These are phyloP conservation scores for Talaromyces stipitatus DNA, from an alignment of 495 filamentous ascomycete genomes.

Conservation along the genomic window DNA sequence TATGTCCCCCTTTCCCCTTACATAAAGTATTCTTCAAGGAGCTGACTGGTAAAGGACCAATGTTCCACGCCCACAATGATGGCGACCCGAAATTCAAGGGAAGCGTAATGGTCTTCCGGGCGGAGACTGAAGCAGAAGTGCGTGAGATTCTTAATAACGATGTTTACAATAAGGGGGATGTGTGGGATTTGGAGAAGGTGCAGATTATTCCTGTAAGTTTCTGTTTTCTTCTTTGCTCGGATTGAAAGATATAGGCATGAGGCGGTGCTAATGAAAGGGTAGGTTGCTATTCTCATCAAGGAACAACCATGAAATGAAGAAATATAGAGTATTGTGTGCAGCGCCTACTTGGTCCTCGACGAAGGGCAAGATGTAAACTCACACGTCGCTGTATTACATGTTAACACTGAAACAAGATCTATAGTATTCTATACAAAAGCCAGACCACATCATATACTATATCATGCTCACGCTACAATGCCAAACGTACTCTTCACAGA, in stretches of 20 bases:
- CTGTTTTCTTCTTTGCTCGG: neutral
- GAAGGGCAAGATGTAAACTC: too few species aligned
- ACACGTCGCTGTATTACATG: neutral
- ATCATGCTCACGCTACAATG: conserved; percentile 1
- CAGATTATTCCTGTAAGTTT: conserved; percentile 28
- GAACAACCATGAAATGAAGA: neutral
- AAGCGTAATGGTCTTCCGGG: conserved; percentile 53
- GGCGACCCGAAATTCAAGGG: conserved; percentile 57
- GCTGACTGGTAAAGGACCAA: conserved; percentile 40
- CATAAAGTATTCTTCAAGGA: neutral
- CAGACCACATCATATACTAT: neutral
- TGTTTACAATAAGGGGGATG: conserved; percentile 55
- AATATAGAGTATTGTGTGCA: neutral
- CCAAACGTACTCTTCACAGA: conserved; percentile 37
- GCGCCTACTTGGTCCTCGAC: neutral
- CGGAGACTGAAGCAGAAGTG: conserved; percentile 58
- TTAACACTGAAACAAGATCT: neutral
- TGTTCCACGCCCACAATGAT: conserved; percentile 49
- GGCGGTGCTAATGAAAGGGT: neutral
- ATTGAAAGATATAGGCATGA: neutral
- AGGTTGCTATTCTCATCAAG: neutral
- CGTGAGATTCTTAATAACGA: conserved; percentile 56
- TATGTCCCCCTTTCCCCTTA: conserved; percentile 14
- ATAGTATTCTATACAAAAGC: neutral
- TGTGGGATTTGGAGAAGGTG: conserved; percentile 77